Evolutionary conservation across 306 rosid species (phyloP).

Genomic region (Prunus padus): DNA sequence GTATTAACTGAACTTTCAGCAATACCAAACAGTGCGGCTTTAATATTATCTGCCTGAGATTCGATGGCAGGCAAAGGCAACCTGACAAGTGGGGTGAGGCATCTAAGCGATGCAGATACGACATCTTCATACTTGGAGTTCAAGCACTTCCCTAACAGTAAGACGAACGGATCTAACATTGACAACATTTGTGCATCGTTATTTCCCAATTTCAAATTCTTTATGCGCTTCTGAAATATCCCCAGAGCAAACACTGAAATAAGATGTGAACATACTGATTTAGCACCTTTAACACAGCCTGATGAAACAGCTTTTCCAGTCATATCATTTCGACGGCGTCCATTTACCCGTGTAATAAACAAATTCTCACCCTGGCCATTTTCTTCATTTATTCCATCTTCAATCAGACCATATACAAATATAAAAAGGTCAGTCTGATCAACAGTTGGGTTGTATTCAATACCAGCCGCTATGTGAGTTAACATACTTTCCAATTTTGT

Average conservation of each 20-base stretch:
- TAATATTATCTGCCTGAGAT: constrained; percentile 65
- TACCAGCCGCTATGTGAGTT: constrained; percentile 70
- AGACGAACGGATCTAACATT: constrained; percentile 76
- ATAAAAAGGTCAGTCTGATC: constrained; percentile 69
- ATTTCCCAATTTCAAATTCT: constrained; percentile 51
- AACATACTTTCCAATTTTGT: constrained; percentile 78
- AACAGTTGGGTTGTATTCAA: constrained; percentile 79
- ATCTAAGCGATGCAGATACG: constrained; percentile 67
- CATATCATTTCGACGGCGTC: constrained; percentile 19
- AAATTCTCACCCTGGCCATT: constrained; percentile 44
- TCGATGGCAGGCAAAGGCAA: constrained; percentile 76
- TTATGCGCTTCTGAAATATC: constrained; percentile 64
- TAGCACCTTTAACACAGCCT: constrained; percentile 39
- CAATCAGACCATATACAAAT: constrained; percentile 64
- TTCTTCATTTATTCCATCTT: constrained; percentile 71
- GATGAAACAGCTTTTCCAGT: constrained; percentile 42
- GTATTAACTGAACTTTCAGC: constrained; percentile 56
- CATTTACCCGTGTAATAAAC: constrained; percentile 24
- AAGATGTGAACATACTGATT: constrained; percentile 68
- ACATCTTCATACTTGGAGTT: constrained; percentile 85
- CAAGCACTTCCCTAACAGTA: constrained; percentile 56
- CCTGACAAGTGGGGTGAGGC: constrained; percentile 69
- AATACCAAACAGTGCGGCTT: constrained; percentile 64
- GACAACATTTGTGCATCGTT: constrained; percentile 45
- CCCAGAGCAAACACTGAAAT: constrained; percentile 77